Base-by-base conservation (phyloP, 2,329 filamentous ascomycete genomes). In the Sporothrix phasma region DNA sequence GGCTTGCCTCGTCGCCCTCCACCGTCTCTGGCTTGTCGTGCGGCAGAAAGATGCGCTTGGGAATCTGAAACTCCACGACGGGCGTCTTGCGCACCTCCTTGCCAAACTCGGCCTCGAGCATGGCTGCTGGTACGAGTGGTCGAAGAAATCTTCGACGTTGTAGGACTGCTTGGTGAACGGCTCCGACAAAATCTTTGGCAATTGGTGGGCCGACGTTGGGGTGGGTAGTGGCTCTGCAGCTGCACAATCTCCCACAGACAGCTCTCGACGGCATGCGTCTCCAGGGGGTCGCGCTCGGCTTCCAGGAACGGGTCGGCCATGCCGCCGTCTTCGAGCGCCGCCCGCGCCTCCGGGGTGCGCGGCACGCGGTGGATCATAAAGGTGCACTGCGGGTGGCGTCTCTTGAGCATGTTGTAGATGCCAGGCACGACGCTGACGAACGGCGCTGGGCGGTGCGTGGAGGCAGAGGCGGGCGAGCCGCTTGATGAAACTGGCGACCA, bases 111-210 rank as follows among this genome's bases (percentile, higher is more conserved):
- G 87, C 87, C 66, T 94, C 90, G 49, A 97, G 77, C 73, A 99
- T 90, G 72, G 85, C n/a, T n/a, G 90, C 70, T 80, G 84, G 75
- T 97, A 99, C 0, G 90, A 93, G 74, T 97, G 92, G 72, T 99
- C 94, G 56, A 97, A 77, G 75, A 99, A 99, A 73, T 99, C 94
- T 73, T 99, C 94, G n/a, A 97, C 77, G 70, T 92, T 94, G 76
- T 97, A 99, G 2, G 88, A 83, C 69, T 92, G 87, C 77, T 99
- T 99, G 2, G 94, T 99, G 74, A 97, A 99, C 74, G 97, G 94
- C 76, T 97, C 92, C 2, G 90, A 90, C 64, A 99, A 86, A 68
- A 99, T 96, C 75, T 92, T n/a, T 94, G 51, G 92, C 88, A 69
- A 99, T 86, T 2, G 92, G 94, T 0, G 93, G n/a, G n/a, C n/a